These are phyloP conservation scores for Fusarium subtropicale DNA, from an alignment of 2,329 filamentous ascomycete genomes.

Conservation along the genomic window DNA sequence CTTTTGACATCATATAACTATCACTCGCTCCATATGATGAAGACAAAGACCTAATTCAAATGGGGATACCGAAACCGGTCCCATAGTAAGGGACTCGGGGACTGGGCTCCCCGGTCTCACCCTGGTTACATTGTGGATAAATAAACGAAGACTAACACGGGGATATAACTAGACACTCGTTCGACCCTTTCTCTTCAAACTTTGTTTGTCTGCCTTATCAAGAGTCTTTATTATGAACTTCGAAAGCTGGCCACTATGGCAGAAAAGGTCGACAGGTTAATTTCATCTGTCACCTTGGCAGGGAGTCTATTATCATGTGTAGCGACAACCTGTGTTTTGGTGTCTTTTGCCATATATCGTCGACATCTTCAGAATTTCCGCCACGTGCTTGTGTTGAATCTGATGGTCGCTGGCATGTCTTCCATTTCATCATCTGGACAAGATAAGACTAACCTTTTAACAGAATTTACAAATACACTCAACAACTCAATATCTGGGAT, in stretches of 20 bases:
- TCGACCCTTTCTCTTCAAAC: not conserved
- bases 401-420: constrained; percentile 41
- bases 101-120: constrained; percentile 12
- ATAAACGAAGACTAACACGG: not conserved
- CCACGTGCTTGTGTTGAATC: constrained; percentile 41
- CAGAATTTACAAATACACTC: constrained; percentile 43
- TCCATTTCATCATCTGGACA: not conserved
- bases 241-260: constrained; percentile 18
- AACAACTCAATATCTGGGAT: constrained; percentile 43
- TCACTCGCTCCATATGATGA: no score
- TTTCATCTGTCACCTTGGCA: constrained; percentile 41
- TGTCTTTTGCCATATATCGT: constrained; percentile 40
- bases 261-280: constrained; percentile 28
- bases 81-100: constrained; percentile 12
- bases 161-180: constrained; percentile 1
- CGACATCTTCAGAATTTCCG: constrained; percentile 42
- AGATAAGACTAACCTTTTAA: not conserved
- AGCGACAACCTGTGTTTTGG: constrained; percentile 39
- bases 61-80: constrained; percentile 4
- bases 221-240: constrained; percentile 12
- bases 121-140: constrained; percentile 17
- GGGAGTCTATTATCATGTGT: constrained; percentile 40
- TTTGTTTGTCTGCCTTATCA: not conserved
- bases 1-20: not conserved
- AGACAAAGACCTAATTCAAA: not conserved